Evolutionary conservation across 2,329 filamentous ascomycete genomes (phyloP), one percentile per base, ranked within the genome.

Genomic region (Alternaria sp.): DNA sequence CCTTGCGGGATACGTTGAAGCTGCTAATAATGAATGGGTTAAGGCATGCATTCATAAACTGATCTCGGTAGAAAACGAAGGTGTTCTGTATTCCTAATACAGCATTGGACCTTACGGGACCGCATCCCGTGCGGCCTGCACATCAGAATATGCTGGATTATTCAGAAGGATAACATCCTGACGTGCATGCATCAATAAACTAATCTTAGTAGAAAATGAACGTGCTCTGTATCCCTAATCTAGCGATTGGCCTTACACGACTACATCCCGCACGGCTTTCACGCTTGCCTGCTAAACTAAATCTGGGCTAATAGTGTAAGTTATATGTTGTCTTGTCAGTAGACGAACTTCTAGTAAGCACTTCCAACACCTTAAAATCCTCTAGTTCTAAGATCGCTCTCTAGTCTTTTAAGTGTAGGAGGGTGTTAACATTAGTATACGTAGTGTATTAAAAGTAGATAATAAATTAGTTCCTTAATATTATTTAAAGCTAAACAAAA

Each of bases 1-100:
- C 31, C 45, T n/a, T 49, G 45, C 33, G 33, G 45, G 45, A 49
- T 49, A 37, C 45, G 33, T 24, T 13, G 31, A 48, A 48, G 29
- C 45, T 48, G 45, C 29, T 17, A n/a, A 48, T 34, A 26, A 26
- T 48, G 1, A 23, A 49, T 49, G 4, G 31, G n/a, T 36, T n/a
- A 49, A 49, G 33, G 13, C 13, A 37, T 49, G 14, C 33, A 49
- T 49, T 13, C n/a, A 49, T 24, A 49, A 49, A 49, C 17, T 49
- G 23, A 49, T 37, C 10, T 46, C 5, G 7, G 13, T 26, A 49
- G 8, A 5, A 37, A 36, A 37, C 2, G n/a, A 23, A 37, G 4
- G 45, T 34, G 44, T 10, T 31, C 17, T 23, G 11, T 23, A 9
- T 48, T 29, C n/a, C 44, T 48, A 4, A 23, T 48, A 0, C n/a